Evolutionary conservation across 164 flowering plant species (phyloP), one percentile per base, ranked within the genome.

Genomic region (Cinnamomum micranthum): DNA sequence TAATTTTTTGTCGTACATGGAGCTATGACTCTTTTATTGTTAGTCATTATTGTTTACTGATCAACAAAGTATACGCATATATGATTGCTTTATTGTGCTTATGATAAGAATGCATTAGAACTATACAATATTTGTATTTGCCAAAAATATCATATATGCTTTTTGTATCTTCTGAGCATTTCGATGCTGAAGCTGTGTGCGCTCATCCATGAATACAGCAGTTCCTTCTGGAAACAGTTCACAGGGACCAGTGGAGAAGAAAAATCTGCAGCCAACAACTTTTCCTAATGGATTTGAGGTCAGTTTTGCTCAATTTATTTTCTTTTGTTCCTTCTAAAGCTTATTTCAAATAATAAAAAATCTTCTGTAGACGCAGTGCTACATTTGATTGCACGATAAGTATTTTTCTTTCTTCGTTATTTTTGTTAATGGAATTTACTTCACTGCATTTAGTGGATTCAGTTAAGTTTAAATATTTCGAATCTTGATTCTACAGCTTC

Each of bases 231-330:
- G 81, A 72, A 69, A 78, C 65, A 70, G 63, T 50, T 58, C 80
- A 64, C 58, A 78, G 55, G 77, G 69, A 19, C 77, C 85, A 51
- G 13, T 60, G 60, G 82, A 85, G 79, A 86, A 86, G 80, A 84
- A 74, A 68, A 13, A 75, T 52, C 47, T 70, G 47, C 69, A 22
- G 25, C 68, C 50, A 66, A 82, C 89, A 71, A 84, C 86, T 69
- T 91, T 92, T 75, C 97, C 95, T 65, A 86, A 68, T 35, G 97
- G 88, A 76, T 86, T 90, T 76, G 92, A 92, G 91, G 97, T 88
- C 73, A 68, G 68, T 55, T 55, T 55, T 55, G 4, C 2, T 5
- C n/a, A 55, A 4, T 20, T 3, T 55, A 14, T 55, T 55, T 55
- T 19, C 10, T 35, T 41, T 41, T 41, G 47, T 41, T 55, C 17